phyloP scores from a whole-genome alignment of 306 rosid species.

The Ammopiptanthus mongolicus region DNA sequence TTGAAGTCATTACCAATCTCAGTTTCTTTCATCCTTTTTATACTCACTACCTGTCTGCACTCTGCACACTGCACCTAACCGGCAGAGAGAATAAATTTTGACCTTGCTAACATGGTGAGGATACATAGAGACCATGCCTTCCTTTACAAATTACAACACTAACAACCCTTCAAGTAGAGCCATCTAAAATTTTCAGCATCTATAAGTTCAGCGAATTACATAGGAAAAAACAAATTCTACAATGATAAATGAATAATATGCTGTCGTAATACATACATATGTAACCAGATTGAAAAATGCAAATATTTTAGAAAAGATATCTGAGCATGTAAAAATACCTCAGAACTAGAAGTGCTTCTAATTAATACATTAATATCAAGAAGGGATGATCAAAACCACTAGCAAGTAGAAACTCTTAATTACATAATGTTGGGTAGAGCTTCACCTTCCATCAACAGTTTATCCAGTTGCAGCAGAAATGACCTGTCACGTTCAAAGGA shows the following conservation, averaged over 20 bases:
- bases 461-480: slow-evolving; percentile 12
- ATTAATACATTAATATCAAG: slow-evolving; percentile 22
- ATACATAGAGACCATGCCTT: too few species aligned
- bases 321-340: slow-evolving; percentile 22
- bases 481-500: slow-evolving; percentile 4
- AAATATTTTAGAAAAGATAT: slow-evolving; percentile 1
- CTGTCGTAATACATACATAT: slow-evolving; percentile 18
- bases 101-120: not conserved
- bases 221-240: slow-evolving; percentile 9
- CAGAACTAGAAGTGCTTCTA: slow-evolving; percentile 25
- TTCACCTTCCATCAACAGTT: slow-evolving; percentile 17
- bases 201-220: not conserved
- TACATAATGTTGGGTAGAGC: not conserved
- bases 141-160: too few species aligned
- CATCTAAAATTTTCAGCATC: slow-evolving; percentile 1
- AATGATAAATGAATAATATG: slow-evolving; percentile 21
- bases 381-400: slow-evolving; percentile 3
- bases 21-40: not conserved
- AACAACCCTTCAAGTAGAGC: not conserved
- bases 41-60: not conserved
- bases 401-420: slow-evolving; percentile 1
- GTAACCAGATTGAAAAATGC: slow-evolving; percentile 22
- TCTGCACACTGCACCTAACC: too few species aligned
- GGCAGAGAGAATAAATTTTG: not conserved
- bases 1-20: not conserved